phyloP scores from a whole-genome alignment of 192 early-diverging fungal species.

The Coemansia sp. region DNA sequence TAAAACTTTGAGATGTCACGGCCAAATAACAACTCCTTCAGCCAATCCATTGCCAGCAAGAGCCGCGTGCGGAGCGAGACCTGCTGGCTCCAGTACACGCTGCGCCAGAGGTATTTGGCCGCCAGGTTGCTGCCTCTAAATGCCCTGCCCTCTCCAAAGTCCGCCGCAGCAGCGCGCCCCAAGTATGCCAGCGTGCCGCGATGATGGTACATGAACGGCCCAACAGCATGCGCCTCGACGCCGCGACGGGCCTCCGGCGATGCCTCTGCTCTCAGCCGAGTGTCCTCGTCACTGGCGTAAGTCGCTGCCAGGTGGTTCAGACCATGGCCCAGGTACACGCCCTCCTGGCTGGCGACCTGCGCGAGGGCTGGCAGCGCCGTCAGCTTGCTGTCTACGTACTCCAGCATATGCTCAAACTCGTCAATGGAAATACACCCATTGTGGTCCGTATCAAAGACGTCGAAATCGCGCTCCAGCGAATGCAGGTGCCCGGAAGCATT shows the following conservation, averaged over 20 bases:
- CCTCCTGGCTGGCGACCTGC: slow-evolving; percentile 89
- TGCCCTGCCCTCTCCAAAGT: slow-evolving; percentile 49
- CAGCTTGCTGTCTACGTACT: slow-evolving; percentile 55
- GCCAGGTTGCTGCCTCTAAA: slow-evolving; percentile 49
- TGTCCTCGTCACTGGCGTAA: background rate
- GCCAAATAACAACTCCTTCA: slow-evolving; percentile 85
- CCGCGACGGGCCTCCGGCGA: slow-evolving; percentile 7
- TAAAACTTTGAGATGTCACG: slow-evolving; percentile 71
- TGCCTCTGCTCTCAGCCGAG: background rate
- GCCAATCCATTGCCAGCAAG: slow-evolving; percentile 87
- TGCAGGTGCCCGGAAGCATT: slow-evolving; percentile 39
- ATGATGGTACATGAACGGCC: slow-evolving; percentile 68
- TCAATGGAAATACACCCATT: slow-evolving; percentile 27
- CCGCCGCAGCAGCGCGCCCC: slow-evolving; percentile 53
- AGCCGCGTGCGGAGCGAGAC: slow-evolving; percentile 75
- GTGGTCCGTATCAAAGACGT: slow-evolving; percentile 34
- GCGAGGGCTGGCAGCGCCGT: slow-evolving; percentile 81
- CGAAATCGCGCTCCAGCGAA: slow-evolving; percentile 38
- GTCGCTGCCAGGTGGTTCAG: slow-evolving; percentile 52
- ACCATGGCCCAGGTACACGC: slow-evolving; percentile 72
- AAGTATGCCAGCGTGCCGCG: slow-evolving; percentile 70
- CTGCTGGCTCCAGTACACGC: slow-evolving; percentile 55
- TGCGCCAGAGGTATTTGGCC: slow-evolving; percentile 54
- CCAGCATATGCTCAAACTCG: slow-evolving; percentile 48
- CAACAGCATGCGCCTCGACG: slow-evolving; percentile 18